Conservation (phyloP, 345 rosid genomes). For the Orychophragmus violaceus region DNA sequence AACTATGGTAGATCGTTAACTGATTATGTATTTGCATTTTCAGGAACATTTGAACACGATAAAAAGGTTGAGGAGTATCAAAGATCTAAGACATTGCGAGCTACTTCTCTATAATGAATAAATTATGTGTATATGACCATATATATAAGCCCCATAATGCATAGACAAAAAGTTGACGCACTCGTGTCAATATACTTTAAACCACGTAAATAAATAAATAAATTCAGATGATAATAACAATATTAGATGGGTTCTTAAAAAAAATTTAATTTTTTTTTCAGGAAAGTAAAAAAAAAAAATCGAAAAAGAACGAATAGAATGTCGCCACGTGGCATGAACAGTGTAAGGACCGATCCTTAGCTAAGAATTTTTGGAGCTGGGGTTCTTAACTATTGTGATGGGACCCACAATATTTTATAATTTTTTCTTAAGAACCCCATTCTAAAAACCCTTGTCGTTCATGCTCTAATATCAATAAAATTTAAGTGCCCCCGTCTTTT, state of each 20-base stretch:
- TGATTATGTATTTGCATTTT: background rate
- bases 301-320: too few species aligned
- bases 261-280: too few species aligned
- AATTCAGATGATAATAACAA: background rate
- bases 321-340: too few species aligned
- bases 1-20: constrained; percentile 11
- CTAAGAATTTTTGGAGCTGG: too few species aligned
- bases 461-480: too few species aligned
- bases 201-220: background rate
- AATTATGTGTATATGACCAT: background rate
- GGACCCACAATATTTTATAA: too few species aligned
- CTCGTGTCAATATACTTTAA: background rate
- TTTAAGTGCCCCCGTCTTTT: background rate
- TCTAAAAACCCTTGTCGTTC: too few species aligned
- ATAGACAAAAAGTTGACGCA: background rate
- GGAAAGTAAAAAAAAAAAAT: too few species aligned
- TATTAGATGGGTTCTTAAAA: too few species aligned
- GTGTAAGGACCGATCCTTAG: too few species aligned
- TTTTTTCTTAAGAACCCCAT: too few species aligned
- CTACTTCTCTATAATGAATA: background rate
- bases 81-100: constrained; percentile 4
- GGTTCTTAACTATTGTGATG: too few species aligned
- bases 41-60: background rate
- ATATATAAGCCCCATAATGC: background rate
- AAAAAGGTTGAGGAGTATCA: background rate